Percentiles rank a stretch among this genome's conserved stretches.
Conservation (phyloP, 768 basidiomycete species). For the Kwoniella sp. region DNA sequence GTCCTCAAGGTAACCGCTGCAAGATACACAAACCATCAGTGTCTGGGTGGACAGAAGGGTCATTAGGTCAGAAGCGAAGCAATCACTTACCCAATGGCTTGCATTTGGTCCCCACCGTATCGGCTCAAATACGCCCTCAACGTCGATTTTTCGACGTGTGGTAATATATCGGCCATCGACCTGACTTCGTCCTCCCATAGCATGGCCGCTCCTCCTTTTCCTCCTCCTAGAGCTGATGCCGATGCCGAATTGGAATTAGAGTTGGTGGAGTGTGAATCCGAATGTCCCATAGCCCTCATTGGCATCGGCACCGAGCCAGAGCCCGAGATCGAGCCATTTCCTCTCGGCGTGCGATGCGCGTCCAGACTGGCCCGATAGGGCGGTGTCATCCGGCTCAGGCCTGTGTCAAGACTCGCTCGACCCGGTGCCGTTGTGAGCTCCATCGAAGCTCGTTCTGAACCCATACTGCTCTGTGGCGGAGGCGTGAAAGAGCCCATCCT, state of each 20-base stretch:
- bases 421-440: background rate
- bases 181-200: constrained; percentile 40
- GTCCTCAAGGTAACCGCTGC: constrained; percentile 49
- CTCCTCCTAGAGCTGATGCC: background rate
- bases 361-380: background rate
- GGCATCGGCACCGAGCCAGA: constrained; percentile 1
- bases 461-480: constrained; percentile 12
- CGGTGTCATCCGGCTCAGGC: constrained; percentile 22
- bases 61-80: too few species aligned
- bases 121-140: constrained; percentile 40
- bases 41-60: background rate
- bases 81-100: constrained; percentile 46
- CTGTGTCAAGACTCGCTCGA: constrained; percentile 38
- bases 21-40: background rate
- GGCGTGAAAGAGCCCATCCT: constrained; percentile 35
- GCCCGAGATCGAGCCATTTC: background rate
- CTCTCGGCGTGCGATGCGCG: constrained; percentile 1
- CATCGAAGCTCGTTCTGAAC: background rate
- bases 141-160: constrained; percentile 40
- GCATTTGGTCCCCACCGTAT: constrained; percentile 46
- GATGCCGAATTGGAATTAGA: constrained; percentile 3
- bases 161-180: constrained; percentile 45
- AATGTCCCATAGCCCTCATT: background rate
- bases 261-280: background rate
- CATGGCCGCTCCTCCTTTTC: background rate